These are phyloP conservation scores for Claviceps quebecensis DNA, from an alignment of 2,329 filamentous ascomycete genomes.

Conservation along the genomic window DNA sequence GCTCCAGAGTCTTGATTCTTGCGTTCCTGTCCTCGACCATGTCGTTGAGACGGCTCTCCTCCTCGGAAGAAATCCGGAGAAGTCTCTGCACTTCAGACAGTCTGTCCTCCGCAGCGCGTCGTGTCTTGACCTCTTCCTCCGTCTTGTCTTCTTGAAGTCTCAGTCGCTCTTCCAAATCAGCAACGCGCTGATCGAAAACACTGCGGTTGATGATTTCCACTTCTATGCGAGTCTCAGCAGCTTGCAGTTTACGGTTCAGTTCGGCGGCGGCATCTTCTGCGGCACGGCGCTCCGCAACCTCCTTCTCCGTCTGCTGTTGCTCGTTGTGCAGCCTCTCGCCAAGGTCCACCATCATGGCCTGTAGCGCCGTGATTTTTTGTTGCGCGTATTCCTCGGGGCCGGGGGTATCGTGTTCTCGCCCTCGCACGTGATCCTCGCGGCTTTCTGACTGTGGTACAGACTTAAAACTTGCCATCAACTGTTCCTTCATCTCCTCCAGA, in stretches of 20 bases:
- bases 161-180: conserved; percentile 56
- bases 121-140: conserved; percentile 48
- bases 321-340: conserved; percentile 40
- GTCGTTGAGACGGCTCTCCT: conserved; percentile 53
- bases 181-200: conserved; percentile 44
- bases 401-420: conserved; percentile 36
- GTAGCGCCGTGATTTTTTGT: conserved; percentile 42
- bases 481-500: conserved; percentile 47
- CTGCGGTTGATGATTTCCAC: conserved; percentile 48
- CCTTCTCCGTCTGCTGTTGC: conserved; percentile 33
- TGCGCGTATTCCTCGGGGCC: conserved; percentile 37
- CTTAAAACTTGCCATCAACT: conserved; percentile 17
- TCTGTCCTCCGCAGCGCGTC: conserved; percentile 57
- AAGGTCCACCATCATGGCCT: conserved; percentile 44
- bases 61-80: conserved; percentile 55
- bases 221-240: conserved; percentile 44
- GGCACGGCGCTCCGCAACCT: conserved; percentile 32
- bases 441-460: conserved; percentile 19
- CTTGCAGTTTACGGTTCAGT: conserved; percentile 38
- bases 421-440: conserved; percentile 36
- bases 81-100: conserved; percentile 59
- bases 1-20: conserved; percentile 46
- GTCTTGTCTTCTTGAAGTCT: conserved; percentile 47
- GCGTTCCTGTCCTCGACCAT: conserved; percentile 56
- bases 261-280: conserved; percentile 41